Percentiles rank a stretch among this genome's conserved stretches.
Evolutionary conservation across 306 rosid genomes (phyloP).

Genomic region (Chamaecrista fasciculata): DNA sequence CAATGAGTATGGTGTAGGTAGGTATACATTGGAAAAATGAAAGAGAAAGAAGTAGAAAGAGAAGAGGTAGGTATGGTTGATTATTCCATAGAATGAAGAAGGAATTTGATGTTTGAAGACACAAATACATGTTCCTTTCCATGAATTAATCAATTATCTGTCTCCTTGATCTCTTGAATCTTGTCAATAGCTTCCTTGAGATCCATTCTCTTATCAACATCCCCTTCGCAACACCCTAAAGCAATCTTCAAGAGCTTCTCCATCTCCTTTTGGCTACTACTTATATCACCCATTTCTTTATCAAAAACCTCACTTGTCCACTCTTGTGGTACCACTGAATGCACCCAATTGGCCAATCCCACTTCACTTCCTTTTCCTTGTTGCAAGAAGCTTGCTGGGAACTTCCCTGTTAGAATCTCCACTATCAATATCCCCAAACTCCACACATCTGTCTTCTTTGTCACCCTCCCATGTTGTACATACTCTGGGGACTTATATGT

Average conservation of each 20-base stretch:
- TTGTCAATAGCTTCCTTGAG: constrained; percentile 56
- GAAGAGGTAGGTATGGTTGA: too few species aligned
- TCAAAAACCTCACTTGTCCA: constrained; percentile 61
- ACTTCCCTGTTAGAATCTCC: constrained; percentile 66
- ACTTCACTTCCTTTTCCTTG: constrained; percentile 48
- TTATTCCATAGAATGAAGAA: too few species aligned
- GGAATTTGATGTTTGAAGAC: too few species aligned
- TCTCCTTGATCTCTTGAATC: constrained; percentile 60
- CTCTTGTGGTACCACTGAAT: constrained; percentile 38
- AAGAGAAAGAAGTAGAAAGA: background rate
- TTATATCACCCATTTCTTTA: constrained; percentile 35
- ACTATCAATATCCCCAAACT: constrained; percentile 65
- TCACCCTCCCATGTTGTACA: constrained; percentile 52
- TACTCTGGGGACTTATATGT: constrained; percentile 84
- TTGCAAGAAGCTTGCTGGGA: constrained; percentile 51
- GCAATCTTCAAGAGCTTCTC: constrained; percentile 70
- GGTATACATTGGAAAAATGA: background rate
- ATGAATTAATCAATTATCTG: background rate
- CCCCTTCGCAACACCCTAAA: constrained; percentile 57
- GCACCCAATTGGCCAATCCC: constrained; percentile 63
- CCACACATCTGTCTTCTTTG: constrained; percentile 94
- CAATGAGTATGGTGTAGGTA: too few species aligned
- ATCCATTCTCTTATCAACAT: constrained; percentile 69
- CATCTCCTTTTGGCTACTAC: constrained; percentile 42
- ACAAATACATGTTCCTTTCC: too few species aligned